Evolutionary conservation across 441 rosid species (phyloP).

Genomic region (Mallotus japonicus): DNA sequence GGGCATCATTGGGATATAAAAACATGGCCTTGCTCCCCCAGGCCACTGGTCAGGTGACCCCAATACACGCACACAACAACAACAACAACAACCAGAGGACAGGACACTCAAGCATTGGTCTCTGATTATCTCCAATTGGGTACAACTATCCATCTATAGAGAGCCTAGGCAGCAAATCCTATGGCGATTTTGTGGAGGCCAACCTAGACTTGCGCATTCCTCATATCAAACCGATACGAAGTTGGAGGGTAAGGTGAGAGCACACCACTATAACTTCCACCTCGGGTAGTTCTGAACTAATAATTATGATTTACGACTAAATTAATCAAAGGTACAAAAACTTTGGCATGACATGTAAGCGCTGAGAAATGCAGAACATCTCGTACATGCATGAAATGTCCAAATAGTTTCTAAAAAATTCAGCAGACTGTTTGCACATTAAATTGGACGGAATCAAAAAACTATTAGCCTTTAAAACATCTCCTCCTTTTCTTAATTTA

Average conservation of each 20-base stretch:
- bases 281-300: not conserved
- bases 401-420: not conserved
- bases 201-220: not conserved
- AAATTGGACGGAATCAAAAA: not conserved
- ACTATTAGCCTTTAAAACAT: not conserved
- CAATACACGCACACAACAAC: too few species aligned
- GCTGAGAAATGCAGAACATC: not conserved
- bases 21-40: not conserved
- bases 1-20: not conserved
- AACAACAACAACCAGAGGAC: too few species aligned
- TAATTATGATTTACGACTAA: not conserved
- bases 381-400: not conserved
- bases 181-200: not conserved
- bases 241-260: not conserved
- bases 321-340: not conserved
- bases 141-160: not conserved
- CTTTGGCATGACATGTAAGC: not conserved
- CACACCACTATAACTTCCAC: too few species aligned
- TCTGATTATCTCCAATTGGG: not conserved
- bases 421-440: not conserved
- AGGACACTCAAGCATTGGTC: not conserved
- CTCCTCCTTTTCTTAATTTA: not conserved
- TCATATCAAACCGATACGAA: not conserved
- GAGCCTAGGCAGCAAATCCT: not conserved
- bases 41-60: not conserved